Evolutionary conservation across 768 basidiomycete species (phyloP).

Genomic region (Hypholoma sublateritium): DNA sequence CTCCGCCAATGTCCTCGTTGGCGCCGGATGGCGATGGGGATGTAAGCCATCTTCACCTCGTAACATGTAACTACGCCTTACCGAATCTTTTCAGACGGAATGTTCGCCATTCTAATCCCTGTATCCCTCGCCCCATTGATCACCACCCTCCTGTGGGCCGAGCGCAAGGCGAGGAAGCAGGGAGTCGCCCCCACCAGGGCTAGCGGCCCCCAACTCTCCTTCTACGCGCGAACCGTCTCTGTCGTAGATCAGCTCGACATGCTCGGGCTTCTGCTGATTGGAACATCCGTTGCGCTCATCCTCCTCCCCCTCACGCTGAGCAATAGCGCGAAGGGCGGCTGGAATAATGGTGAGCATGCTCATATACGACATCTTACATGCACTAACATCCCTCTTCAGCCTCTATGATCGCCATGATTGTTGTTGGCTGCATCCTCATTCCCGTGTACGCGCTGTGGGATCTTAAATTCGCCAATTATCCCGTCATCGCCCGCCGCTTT

Average conservation of each 20-base stretch:
- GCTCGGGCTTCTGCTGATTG: slow-evolving; percentile 51
- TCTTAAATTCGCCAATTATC: slow-evolving; percentile 48
- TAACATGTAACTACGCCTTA: neutral
- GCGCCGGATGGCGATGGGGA: slow-evolving; percentile 67
- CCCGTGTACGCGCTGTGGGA: slow-evolving; percentile 48
- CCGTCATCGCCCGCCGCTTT: slow-evolving; percentile 63
- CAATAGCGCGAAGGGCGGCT: slow-evolving; percentile 34
- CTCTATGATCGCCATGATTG: slow-evolving; percentile 52
- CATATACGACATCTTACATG: neutral
- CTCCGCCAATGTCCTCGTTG: slow-evolving; percentile 39
- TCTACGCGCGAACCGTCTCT: slow-evolving; percentile 20
- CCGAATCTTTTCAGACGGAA: slow-evolving; percentile 37
- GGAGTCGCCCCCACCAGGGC: slow-evolving; percentile 23
- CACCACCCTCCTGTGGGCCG: slow-evolving; percentile 53
- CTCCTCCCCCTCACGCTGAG: slow-evolving; percentile 56
- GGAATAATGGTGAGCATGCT: slow-evolving; percentile 45
- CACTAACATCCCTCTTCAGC: slow-evolving; percentile 27
- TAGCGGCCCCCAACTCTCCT: neutral
- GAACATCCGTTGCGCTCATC: slow-evolving; percentile 47
- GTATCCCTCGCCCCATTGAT: slow-evolving; percentile 51
- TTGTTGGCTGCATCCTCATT: slow-evolving; percentile 43
- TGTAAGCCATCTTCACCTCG: slow-evolving; percentile 40
- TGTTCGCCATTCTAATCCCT: slow-evolving; percentile 60
- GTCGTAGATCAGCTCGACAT: slow-evolving; percentile 41
- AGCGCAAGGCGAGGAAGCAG: slow-evolving; percentile 42